Conservation (phyloP, 495 filamentous ascomycete genomes). For the Penicilliopsis zonata region DNA sequence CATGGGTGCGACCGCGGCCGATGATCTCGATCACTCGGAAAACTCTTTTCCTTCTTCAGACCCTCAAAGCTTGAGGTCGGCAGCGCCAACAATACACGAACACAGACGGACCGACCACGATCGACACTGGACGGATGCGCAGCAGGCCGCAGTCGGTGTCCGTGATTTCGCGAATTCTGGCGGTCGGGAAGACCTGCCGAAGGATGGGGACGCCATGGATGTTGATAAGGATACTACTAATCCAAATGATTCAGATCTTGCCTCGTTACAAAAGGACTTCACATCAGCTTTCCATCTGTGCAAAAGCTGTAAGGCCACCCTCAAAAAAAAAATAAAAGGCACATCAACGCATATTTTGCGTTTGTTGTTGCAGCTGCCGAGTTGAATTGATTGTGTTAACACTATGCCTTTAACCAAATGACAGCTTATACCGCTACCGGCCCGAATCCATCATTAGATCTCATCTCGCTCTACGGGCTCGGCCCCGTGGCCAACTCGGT, state of each 20-base stretch:
- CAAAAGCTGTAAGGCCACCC: constrained; percentile 39
- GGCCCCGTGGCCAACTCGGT: constrained; percentile 49
- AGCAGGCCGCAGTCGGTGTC: constrained; percentile 9
- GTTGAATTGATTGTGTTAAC: constrained; percentile 31
- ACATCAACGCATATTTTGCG: constrained; percentile 15
- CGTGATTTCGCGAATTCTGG: constrained; percentile 15
- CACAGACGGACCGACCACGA: constrained; percentile 29
- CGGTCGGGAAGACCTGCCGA: constrained; percentile 1
- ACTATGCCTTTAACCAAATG: constrained; percentile 16
- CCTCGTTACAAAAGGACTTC: constrained; percentile 34
- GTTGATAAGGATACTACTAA: constrained; percentile 17
- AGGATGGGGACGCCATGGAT: constrained; percentile 26
- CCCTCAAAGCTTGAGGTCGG: too few relatives aligned
- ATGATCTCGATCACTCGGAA: constrained; percentile 19
- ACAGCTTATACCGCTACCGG: constrained; percentile 33
- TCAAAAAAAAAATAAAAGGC: too few relatives aligned
- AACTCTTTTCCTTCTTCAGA: too few relatives aligned
- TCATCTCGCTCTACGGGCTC: constrained; percentile 52
- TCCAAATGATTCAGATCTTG: constrained; percentile 13
- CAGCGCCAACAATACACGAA: too few relatives aligned
- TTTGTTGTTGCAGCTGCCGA: constrained; percentile 16
- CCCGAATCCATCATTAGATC: constrained; percentile 50
- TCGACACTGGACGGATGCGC: constrained; percentile 10
- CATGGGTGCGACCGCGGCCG: constrained; percentile 14
- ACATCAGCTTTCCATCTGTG: constrained; percentile 37